Percentiles rank a stretch among this genome's conserved stretches.
phyloP scores from a whole-genome alignment of 192 early-diverging fungal genomes.

The Coemansia sp. region DNA sequence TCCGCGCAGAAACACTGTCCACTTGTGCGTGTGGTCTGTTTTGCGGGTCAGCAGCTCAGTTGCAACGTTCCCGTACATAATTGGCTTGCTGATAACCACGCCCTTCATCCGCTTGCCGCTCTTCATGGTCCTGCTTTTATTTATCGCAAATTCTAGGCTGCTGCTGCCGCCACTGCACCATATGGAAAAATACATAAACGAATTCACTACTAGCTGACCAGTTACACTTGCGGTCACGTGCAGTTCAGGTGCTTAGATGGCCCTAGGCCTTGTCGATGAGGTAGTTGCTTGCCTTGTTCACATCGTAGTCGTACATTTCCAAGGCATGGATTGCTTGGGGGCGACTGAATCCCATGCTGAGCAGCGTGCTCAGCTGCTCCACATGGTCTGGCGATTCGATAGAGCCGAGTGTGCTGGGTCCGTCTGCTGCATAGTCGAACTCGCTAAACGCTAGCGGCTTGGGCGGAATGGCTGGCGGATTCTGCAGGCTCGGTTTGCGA shows the following conservation, averaged over 20 bases:
- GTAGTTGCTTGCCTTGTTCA: slow-evolving; percentile 72
- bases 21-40: slow-evolving; percentile 91
- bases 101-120: slow-evolving; percentile 58
- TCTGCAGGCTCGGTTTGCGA: slow-evolving; percentile 12
- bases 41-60: slow-evolving; percentile 65
- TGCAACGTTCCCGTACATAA: slow-evolving; percentile 86
- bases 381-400: slow-evolving; percentile 29
- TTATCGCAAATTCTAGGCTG: no score
- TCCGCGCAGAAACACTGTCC: slow-evolving; percentile 87
- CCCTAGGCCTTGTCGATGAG: slow-evolving; percentile 58
- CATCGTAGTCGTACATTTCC: slow-evolving; percentile 68
- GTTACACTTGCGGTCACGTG: neutral
- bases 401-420: slow-evolving; percentile 10
- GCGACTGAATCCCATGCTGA: slow-evolving; percentile 71
- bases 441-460: slow-evolving; percentile 52
- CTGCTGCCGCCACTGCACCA: no score
- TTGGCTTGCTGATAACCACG: slow-evolving; percentile 66
- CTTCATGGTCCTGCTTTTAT: slow-evolving; percentile 25
- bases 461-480: slow-evolving; percentile 42
- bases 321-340: slow-evolving; percentile 67
- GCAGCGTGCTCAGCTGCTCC: slow-evolving; percentile 56
- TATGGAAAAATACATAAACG: no score
- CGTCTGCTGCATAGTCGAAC: slow-evolving; percentile 44
- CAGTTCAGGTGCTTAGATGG: neutral
- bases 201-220: neutral